A percentile compares a stretch with the other conserved stretches of the same genome.
These are phyloP conservation scores for Phytophthora lateralis DNA, from an alignment of 352 stramenopile species.

Conservation along the genomic window DNA sequence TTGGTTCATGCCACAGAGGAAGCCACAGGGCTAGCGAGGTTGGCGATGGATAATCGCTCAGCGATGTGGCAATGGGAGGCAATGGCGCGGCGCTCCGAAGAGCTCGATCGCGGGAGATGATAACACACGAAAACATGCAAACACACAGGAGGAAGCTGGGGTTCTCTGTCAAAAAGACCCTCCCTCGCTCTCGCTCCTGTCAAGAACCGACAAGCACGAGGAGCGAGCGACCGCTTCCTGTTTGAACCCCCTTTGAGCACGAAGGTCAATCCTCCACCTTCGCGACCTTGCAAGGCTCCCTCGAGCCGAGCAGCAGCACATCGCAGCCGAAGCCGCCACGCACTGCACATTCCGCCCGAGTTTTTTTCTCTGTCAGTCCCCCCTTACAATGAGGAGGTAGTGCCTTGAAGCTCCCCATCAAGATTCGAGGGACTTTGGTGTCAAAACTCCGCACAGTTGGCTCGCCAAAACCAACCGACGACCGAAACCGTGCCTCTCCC, in stretches of 20 bases:
- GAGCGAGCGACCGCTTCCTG: slow-evolving; percentile 33
- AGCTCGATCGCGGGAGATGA: slow-evolving; percentile 30
- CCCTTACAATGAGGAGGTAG: slow-evolving; percentile 86
- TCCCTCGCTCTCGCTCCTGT: slow-evolving; percentile 8
- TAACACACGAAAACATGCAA: slow-evolving; percentile 29
- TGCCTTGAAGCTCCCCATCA: slow-evolving; percentile 79
- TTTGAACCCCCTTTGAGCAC: slow-evolving; percentile 79
- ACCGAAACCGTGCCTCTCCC: slow-evolving; percentile 20
- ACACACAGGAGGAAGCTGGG: slow-evolving; percentile 11
- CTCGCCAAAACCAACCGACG: slow-evolving; percentile 77
- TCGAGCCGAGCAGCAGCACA: slow-evolving; percentile 14
- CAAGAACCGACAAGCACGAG: slow-evolving; percentile 5
- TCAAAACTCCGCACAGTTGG: slow-evolving; percentile 43
- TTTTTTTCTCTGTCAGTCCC: slow-evolving; percentile 52
- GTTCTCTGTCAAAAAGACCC: slow-evolving; percentile 25
- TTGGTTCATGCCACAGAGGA: slow-evolving; percentile 43
- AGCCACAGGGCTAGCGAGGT: slow-evolving; percentile 18
- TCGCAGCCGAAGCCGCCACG: slow-evolving; percentile 7
- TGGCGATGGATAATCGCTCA: slow-evolving; percentile 13
- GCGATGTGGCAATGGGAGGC: slow-evolving; percentile 19
- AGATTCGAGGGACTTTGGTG: slow-evolving; percentile 71
- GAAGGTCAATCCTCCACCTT: slow-evolving; percentile 61
- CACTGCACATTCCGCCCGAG: slow-evolving; percentile 6
- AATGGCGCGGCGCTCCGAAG: slow-evolving; percentile 19
- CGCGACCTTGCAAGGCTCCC: slow-evolving; percentile 55